These are phyloP conservation scores for Uncinocarpus reesii DNA, from an alignment of 2,329 filamentous ascomycete species.

Conservation along the genomic window DNA sequence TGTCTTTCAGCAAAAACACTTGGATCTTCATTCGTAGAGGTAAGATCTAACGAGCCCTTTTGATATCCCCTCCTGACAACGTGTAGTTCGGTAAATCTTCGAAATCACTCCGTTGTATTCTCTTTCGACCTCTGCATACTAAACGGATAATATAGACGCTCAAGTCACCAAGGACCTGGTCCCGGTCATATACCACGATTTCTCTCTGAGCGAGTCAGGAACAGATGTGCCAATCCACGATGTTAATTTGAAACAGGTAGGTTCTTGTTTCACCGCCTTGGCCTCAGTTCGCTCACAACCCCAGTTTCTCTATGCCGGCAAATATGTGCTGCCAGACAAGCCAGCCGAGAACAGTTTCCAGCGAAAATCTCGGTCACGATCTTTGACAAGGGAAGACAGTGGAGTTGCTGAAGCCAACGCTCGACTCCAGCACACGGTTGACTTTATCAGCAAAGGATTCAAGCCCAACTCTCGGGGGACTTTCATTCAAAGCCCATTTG, in stretches of 20 bases:
- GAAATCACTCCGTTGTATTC: neutral
- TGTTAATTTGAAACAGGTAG: constrained; percentile 31
- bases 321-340: constrained; percentile 12
- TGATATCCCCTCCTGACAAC: neutral
- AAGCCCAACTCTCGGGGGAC: constrained; percentile 33
- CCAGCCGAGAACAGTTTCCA: neutral
- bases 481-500: constrained; percentile 31
- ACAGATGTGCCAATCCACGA: constrained; percentile 35
- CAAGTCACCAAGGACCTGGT: constrained; percentile 35
- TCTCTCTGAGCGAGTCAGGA: constrained; percentile 35
- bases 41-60: constrained; percentile 14
- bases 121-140: too few species aligned
- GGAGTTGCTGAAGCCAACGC: constrained; percentile 18
- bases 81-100: constrained; percentile 18
- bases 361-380: constrained; percentile 18
- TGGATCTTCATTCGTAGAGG: constrained; percentile 30
- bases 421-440: constrained; percentile 31
- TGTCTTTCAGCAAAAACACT: constrained; percentile 28
- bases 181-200: constrained; percentile 37
- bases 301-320: constrained; percentile 26
- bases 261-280: neutral
- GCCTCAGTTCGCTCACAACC: constrained; percentile 6
- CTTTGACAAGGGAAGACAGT: constrained; percentile 17
- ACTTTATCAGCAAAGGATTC: constrained; percentile 32
- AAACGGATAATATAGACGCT: constrained; percentile 24